Percentiles rank a stretch among this genome's conserved stretches.
Conservation (phyloP, 768 basidiomycete genomes). For the Mycena pura region DNA sequence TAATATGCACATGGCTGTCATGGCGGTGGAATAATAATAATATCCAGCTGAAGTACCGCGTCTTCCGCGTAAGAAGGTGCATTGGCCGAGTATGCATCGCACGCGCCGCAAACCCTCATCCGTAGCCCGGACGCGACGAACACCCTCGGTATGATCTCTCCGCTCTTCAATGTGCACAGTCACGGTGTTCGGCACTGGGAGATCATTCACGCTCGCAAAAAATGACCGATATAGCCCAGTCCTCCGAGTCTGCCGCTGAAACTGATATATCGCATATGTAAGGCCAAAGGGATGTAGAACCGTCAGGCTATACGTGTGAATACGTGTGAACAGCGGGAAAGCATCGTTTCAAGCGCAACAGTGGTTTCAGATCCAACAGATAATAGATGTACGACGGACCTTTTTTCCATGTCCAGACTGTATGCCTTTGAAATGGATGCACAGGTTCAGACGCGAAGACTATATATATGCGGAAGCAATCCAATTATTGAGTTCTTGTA, state of each 20-base stretch:
- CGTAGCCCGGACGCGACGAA: slow-evolving; percentile 44
- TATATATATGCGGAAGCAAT: slow-evolving; percentile 12
- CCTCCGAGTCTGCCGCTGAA: too few relatives aligned
- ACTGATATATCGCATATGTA: too few relatives aligned
- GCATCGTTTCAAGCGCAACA: too few relatives aligned
- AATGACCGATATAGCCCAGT: too few relatives aligned
- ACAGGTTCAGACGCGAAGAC: neutral
- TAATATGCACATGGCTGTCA: too few relatives aligned
- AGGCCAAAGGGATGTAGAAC: too few relatives aligned
- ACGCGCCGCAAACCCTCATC: neutral
- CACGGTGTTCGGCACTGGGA: slow-evolving; percentile 38
- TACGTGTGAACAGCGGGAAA: too few relatives aligned
- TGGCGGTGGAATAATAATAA: slow-evolving; percentile 67
- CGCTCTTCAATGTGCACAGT: slow-evolving; percentile 41
- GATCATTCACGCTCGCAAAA: slow-evolving; percentile 32
- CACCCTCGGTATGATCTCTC: slow-evolving; percentile 43
- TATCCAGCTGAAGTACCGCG: slow-evolving; percentile 61
- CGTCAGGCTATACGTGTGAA: too few relatives aligned
- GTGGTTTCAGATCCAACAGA: too few relatives aligned
- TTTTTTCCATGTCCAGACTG: too few relatives aligned
- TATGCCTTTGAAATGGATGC: too few relatives aligned
- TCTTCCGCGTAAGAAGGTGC: slow-evolving; percentile 44
- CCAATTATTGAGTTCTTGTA: slow-evolving; percentile 24
- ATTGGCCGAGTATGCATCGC: neutral
- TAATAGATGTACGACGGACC: too few relatives aligned